Percentiles rank a stretch among this genome's conserved stretches.
These are phyloP conservation scores for Fomes fomentarius DNA, from an alignment of 1,284 basidiomycete genomes.

Conservation along the genomic window DNA sequence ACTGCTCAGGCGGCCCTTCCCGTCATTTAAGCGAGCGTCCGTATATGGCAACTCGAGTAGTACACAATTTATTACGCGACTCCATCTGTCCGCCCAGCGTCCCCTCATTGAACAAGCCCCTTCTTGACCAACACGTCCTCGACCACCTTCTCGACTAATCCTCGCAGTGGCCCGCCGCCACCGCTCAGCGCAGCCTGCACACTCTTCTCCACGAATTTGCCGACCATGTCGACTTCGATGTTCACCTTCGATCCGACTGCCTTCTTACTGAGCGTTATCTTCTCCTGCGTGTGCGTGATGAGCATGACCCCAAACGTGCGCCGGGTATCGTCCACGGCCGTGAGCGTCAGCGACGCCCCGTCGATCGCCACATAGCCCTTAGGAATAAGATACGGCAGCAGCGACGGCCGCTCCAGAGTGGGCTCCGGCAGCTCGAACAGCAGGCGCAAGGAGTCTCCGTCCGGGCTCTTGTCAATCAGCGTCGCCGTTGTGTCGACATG, in stretches of 20 bases:
- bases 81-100: background rate
- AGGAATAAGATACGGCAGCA: conserved; percentile 87
- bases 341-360: conserved; percentile 93
- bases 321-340: conserved; percentile 73
- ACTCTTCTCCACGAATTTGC: conserved; percentile 86
- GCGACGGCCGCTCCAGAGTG: conserved; percentile 61
- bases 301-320: conserved; percentile 92
- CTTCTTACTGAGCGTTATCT: conserved; percentile 85
- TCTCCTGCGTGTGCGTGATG: conserved; percentile 91
- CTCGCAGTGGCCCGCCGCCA: conserved; percentile 57
- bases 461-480: conserved; percentile 66
- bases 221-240: conserved; percentile 93
- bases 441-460: conserved; percentile 88
- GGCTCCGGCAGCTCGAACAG: conserved; percentile 76
- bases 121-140: conserved; percentile 65
- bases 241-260: conserved; percentile 84
- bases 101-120: conserved; percentile 32
- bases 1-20: conserved; percentile 20
- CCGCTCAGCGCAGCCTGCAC: conserved; percentile 73
- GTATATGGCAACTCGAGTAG: conserved; percentile 7
- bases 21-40: conserved; percentile 16
- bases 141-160: conserved; percentile 73
- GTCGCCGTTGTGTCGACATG: conserved; percentile 92
- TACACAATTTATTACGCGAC: background rate
- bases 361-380: conserved; percentile 98